phyloP scores from a whole-genome alignment of 805 yeast genomes.

The Zygosaccharomyces kombuchaensis region DNA sequence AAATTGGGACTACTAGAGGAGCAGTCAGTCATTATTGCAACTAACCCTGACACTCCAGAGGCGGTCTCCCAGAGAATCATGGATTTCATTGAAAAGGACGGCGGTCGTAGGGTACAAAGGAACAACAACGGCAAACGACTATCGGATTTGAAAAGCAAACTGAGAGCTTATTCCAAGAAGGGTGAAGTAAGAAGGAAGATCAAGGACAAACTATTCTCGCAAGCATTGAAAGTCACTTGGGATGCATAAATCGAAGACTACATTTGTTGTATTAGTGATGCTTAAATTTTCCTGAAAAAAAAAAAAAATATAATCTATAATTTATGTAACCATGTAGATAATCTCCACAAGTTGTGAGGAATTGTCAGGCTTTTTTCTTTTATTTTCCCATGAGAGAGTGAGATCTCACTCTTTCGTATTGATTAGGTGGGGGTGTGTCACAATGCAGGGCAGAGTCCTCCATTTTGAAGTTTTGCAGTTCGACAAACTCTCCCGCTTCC shows the following conservation, averaged over 20 bases:
- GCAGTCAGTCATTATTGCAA: constrained; percentile 18
- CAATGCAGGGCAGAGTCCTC: constrained; percentile 2
- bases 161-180: constrained; percentile 28
- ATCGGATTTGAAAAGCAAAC: constrained; percentile 15
- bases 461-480: constrained; percentile 15
- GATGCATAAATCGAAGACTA: not conserved
- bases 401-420: constrained; percentile 11
- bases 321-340: not conserved
- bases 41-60: constrained; percentile 8
- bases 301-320: constrained; percentile 3
- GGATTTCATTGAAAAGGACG: constrained; percentile 8
- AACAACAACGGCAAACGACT: constrained; percentile 2
- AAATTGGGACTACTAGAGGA: constrained; percentile 25
- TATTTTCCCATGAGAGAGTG: constrained; percentile 4
- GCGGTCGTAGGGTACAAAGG: not conserved
- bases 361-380: not conserved
- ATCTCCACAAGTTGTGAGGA: not conserved
- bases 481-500: constrained; percentile 10
- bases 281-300: constrained; percentile 1
- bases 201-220: constrained; percentile 1
- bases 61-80: constrained; percentile 13
- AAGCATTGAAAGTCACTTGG: constrained; percentile 1
- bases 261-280: not conserved
- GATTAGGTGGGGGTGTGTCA: constrained; percentile 11
- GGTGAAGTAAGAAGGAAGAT: constrained; percentile 14